Evolutionary conservation across 2,329 filamentous ascomycete genomes (phyloP), one percentile per base, ranked within the genome.

Genomic region (Pyricularia sp.): DNA sequence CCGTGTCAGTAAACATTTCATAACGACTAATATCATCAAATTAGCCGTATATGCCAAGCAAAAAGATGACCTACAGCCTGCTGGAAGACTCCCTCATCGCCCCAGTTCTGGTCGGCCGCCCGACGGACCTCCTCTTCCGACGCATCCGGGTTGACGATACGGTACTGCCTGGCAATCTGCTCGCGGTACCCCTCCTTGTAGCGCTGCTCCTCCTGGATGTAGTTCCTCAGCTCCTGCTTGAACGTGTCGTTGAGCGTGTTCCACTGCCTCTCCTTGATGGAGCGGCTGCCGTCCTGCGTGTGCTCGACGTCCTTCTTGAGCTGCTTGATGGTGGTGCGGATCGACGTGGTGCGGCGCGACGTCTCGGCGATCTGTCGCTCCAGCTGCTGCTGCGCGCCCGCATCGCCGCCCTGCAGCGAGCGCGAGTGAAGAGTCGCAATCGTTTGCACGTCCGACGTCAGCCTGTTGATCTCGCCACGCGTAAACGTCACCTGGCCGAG

Each of bases 111-210:
- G 73, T 92, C 84, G 28, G 88, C 82, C 3, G 91, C 91, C 77
- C 92, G 82, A 66, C 84, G 81, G 2, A 94, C 88, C 78, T 94
- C 90, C 1, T 85, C 81, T 70, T 93, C 90, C 66, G 85, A 86
- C n/a, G 92, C 92, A 64, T 93, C 89, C 67, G 92, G 92, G 77
- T 93, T 92, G 73, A 93, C 91, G 76, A 94, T 93, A 69, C 88
- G 85, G 79, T 92, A 94, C 79, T 95, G 92, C 74, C 92, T 86
- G 70, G 88, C 87, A 76, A 94, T 92, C 78, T 93, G 90, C 72
- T 93, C 90, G 70, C 89, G 86, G 78, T 93, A 93, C 72, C 88
- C 83, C 76, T 87, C 84, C 75, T 87, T 85, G 81, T 92, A 94
- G 64, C 85, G 84, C 70, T 85, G 82, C 82, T 95, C 92, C 76